Evolutionary conservation across 169 alveolate genomes (phyloP).

Genomic region (Amoebophrya sp.): DNA sequence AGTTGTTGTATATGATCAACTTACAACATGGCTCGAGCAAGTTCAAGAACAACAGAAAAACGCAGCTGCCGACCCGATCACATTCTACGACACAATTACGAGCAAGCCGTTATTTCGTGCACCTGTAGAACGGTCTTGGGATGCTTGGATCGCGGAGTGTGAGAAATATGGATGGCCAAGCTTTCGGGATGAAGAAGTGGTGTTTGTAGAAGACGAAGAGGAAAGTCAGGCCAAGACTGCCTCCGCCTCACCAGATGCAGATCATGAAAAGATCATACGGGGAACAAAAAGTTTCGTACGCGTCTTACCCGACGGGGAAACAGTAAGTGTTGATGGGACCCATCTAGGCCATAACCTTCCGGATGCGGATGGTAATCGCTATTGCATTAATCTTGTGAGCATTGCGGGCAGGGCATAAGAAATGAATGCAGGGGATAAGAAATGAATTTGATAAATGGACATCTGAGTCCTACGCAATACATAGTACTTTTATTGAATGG

Average conservation of each 20-base stretch:
- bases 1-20: too few species aligned
- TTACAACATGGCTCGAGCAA: too few species aligned
- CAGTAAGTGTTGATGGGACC: background rate
- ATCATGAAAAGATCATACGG: too few species aligned
- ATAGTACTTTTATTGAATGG: too few species aligned
- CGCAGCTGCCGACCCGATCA: too few species aligned
- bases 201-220: too few species aligned
- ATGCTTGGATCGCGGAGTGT: background rate
- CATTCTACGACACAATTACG: slow-evolving; percentile 13
- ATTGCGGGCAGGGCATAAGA: slow-evolving; percentile 22
- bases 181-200: slow-evolving; percentile 15
- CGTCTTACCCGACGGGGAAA: background rate
- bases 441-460: too few species aligned
- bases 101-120: background rate
- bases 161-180: background rate
- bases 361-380: background rate
- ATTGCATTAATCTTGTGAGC: slow-evolving; percentile 6
- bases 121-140: background rate
- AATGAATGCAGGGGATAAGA: too few species aligned
- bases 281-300: background rate
- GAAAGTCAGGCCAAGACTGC: too few species aligned
- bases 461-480: too few species aligned
- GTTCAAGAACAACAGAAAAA: too few species aligned
- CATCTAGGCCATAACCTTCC: slow-evolving; percentile 13
- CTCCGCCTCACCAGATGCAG: too few species aligned